Evolutionary conservation across 1,284 basidiomycete species (phyloP).

Genomic region (Phylloboletellus chloephorus): DNA sequence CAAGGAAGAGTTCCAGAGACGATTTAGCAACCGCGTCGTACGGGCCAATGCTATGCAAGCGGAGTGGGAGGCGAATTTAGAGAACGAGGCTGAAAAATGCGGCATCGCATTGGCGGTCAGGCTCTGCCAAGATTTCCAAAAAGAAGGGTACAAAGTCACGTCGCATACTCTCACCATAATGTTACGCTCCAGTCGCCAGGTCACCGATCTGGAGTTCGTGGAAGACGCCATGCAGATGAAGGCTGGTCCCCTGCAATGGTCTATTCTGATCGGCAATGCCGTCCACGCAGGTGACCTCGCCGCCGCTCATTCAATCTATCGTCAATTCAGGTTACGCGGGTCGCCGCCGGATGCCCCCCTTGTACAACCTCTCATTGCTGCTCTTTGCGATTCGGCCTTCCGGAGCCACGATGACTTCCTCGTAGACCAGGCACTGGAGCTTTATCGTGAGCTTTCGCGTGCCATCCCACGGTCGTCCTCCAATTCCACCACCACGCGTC

Average conservation of each 20-base stretch:
- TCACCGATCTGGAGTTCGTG: slow-evolving; percentile 41
- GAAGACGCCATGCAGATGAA: slow-evolving; percentile 39
- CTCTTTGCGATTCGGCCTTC: slow-evolving; percentile 39
- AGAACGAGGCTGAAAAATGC: slow-evolving; percentile 27
- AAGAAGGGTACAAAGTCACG: slow-evolving; percentile 34
- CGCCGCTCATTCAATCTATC: slow-evolving; percentile 46
- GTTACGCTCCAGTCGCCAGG: slow-evolving; percentile 31
- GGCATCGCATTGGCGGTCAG: slow-evolving; percentile 25
- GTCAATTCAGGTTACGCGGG: slow-evolving; percentile 38
- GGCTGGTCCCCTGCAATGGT: slow-evolving; percentile 43
- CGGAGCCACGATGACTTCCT: slow-evolving; percentile 35
- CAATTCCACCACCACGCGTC: slow-evolving; percentile 8
- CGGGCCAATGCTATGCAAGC: slow-evolving; percentile 23
- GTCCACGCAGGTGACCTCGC: slow-evolving; percentile 33
- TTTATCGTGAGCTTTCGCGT: slow-evolving; percentile 44
- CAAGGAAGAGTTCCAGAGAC: slow-evolving; percentile 34
- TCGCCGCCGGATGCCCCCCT: slow-evolving; percentile 44
- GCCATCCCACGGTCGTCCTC: slow-evolving; percentile 16
- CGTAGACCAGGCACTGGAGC: slow-evolving; percentile 45
- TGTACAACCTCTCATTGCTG: slow-evolving; percentile 47
- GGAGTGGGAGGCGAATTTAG: slow-evolving; percentile 27
- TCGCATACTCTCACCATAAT: slow-evolving; percentile 36
- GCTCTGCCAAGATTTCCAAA: slow-evolving; percentile 25
- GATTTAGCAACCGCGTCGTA: slow-evolving; percentile 30
- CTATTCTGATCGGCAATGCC: slow-evolving; percentile 47